Evolutionary conservation across 2,329 filamentous ascomycete genomes (phyloP).

Genomic region (Juglanconis oblonga): DNA sequence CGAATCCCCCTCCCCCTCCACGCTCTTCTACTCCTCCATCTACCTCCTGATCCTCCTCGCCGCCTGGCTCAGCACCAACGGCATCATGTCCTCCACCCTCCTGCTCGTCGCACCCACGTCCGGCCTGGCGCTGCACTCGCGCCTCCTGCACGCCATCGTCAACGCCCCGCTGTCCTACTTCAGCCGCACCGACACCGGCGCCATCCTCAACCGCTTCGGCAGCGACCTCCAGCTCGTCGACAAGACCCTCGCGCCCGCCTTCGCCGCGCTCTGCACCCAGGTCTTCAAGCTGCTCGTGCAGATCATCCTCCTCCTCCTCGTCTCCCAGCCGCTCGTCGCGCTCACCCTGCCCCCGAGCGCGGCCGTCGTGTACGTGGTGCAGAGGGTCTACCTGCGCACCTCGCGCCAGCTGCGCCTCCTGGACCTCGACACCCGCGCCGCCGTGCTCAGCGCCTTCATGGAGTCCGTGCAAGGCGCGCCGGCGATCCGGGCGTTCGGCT

Average conservation of each 20-base stretch:
- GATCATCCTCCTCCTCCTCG: conserved; percentile 38
- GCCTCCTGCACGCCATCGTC: conserved; percentile 29
- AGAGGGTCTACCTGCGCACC: conserved; percentile 51
- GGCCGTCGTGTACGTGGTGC: conserved; percentile 40
- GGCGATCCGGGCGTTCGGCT: conserved; percentile 48
- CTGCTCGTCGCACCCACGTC: conserved; percentile 36
- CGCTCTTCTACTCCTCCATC: conserved; percentile 32
- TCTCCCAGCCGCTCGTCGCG: conserved; percentile 42
- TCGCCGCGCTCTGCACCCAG: conserved; percentile 32
- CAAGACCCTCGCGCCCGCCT: conserved; percentile 35
- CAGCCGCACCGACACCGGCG: conserved; percentile 36
- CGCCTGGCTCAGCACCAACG: conserved; percentile 35
- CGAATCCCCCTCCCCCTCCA: conserved; percentile 22
- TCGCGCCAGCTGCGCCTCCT: conserved; percentile 55
- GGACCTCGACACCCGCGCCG: conserved; percentile 52
- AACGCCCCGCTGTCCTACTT: conserved; percentile 41
- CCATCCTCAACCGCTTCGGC: conserved; percentile 42
- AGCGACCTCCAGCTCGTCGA: conserved; percentile 44
- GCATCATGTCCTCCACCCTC: conserved; percentile 28
- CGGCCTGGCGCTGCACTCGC: conserved; percentile 29
- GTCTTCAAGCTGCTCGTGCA: conserved; percentile 40
- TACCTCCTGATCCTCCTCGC: conserved; percentile 33
- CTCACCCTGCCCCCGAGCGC: conserved; percentile 44
- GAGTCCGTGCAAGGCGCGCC: conserved; percentile 40
- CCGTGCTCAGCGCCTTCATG: conserved; percentile 39